Percentiles rank a stretch among this genome's conserved stretches.
Conservation (phyloP, 306 rosid genomes). For the Glycine latifolia region DNA sequence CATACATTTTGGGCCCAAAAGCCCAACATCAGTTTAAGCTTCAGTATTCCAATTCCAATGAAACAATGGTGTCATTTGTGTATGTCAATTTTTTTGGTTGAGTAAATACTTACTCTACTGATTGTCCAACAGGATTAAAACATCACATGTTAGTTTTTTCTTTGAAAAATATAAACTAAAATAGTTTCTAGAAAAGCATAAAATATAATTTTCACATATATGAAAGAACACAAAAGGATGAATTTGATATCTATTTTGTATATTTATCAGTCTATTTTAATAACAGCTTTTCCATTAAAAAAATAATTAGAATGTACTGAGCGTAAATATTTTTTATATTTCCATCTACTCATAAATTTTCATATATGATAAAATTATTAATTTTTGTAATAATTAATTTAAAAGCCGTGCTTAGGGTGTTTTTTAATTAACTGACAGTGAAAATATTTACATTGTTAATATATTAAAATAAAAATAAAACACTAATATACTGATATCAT, state of each 20-base stretch:
- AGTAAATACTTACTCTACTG: neutral
- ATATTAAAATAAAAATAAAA: too few relatives aligned
- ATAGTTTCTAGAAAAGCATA: neutral
- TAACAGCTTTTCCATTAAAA: neutral
- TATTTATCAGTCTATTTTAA: too few relatives aligned
- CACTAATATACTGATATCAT: too few relatives aligned
- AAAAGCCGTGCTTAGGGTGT: too few relatives aligned
- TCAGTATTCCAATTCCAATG: neutral
- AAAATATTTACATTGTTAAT: too few relatives aligned
- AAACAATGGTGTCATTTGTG: neutral
- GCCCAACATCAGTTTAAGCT: constrained; percentile 1
- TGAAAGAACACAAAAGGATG: neutral
- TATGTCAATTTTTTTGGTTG: neutral
- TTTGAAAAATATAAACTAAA: neutral
- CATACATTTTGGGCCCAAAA: neutral
- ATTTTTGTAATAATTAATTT: too few relatives aligned
- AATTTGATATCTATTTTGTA: too few relatives aligned
- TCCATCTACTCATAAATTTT: too few relatives aligned
- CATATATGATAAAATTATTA: too few relatives aligned
- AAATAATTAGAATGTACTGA: neutral
- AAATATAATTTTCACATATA: neutral
- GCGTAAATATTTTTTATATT: too few relatives aligned
- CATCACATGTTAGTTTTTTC: neutral
- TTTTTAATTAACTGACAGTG: too few relatives aligned
- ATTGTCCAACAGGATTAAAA: neutral